These are phyloP conservation scores for Xylaria telfairii DNA, from an alignment of 495 filamentous ascomycete genomes.

Conservation along the genomic window DNA sequence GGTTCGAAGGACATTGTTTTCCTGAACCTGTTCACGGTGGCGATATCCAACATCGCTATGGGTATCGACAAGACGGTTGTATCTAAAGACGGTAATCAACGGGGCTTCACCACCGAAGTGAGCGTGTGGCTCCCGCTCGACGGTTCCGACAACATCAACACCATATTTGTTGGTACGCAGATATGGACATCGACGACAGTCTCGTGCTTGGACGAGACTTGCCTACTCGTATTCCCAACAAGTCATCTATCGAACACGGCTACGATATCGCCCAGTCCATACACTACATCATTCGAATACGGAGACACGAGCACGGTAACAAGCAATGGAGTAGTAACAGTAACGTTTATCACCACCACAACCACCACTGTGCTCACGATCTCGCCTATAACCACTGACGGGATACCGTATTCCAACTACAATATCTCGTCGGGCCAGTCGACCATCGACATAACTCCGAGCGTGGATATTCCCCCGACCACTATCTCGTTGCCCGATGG, in stretches of 20 bases:
- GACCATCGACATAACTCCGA: constrained; percentile 13
- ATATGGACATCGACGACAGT: too few species aligned
- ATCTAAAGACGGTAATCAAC: constrained; percentile 12
- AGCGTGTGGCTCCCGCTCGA: constrained; percentile 36
- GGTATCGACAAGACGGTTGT: constrained; percentile 24
- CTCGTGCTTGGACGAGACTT: constrained; percentile 16
- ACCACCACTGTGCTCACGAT: constrained; percentile 28
- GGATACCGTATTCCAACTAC: constrained; percentile 25
- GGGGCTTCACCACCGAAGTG: constrained; percentile 34
- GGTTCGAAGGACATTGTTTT: constrained; percentile 32
- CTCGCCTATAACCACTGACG: constrained; percentile 14
- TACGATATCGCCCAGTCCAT: constrained; percentile 18
- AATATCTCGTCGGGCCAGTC: background rate
- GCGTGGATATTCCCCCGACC: constrained; percentile 31
- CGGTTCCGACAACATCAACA: constrained; percentile 23
- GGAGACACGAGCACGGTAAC: constrained; percentile 2
- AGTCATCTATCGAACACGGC: constrained; percentile 21
- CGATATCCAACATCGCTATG: constrained; percentile 22
- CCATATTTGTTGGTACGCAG: background rate
- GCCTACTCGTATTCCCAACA: constrained; percentile 30
- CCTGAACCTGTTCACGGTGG: constrained; percentile 37
- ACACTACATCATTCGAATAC: constrained; percentile 33
- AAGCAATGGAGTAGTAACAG: background rate
- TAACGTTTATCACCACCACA: constrained; percentile 7
- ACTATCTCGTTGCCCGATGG: constrained; percentile 12